Base-by-base conservation (phyloP, 2,329 filamentous ascomycete genomes). In the Fusarium compactum region DNA sequence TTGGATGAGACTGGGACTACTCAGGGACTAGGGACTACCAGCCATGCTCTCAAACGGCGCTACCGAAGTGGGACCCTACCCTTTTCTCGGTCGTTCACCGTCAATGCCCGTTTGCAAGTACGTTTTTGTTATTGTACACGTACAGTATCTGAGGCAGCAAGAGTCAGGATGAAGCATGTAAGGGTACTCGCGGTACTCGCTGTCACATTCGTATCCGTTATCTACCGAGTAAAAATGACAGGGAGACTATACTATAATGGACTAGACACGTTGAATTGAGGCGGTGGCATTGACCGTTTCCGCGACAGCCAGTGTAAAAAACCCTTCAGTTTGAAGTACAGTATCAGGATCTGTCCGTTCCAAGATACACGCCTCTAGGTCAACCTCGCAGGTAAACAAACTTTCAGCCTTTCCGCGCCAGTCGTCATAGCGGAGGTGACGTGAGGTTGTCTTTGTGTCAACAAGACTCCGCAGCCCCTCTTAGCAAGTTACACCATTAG, bases 401-500 rank as follows among this genome's bases (percentile, higher is more conserved):
- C 62, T 57, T 62, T 67, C 48, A 62, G 48, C 56, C 60, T 45
- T 61, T 43, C 46, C 41, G 43, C 60, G 41, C 53, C 61, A 65
- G 47, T 55, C 63, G 63, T 66, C 63, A 66, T 66, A 61, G 54
- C 18, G 22, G 12, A 41, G 32, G 65, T 56, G 66, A 69, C 65
- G 59, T 69, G 64, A 68, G 44, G 32, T 40, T 20, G 14, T 27
- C 24, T 43, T 59, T 63, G 54, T 68, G 52, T 65, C 59, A 64
- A 59, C 41, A 41, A 40, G 54, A 14, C 66, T 64, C 66, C 66
- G 65, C 65, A 34, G 66, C 66, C 68, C 67, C 67, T 65, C 67
- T 71, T 70, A 29, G 63, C 43, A 50, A 53, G 66, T 67, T 72
- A 62, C 69, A 65, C 62, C 58, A 70, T 60, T 51, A 51, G 56